Conservation (phyloP, 192 early-diverging fungal genomes). For the Coemansia sp. region DNA sequence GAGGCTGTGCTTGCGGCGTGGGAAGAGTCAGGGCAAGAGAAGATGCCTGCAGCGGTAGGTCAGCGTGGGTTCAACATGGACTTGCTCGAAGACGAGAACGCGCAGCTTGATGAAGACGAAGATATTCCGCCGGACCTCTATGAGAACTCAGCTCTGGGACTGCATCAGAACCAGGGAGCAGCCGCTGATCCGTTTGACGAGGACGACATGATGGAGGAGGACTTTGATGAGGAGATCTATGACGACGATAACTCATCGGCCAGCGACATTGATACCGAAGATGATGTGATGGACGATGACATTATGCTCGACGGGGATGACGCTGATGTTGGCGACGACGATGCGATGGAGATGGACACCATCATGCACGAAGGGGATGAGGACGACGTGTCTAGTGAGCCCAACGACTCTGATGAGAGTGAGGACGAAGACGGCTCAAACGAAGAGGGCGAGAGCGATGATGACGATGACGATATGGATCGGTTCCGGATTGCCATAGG, state of each 20-base stretch:
- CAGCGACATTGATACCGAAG: conserved; percentile 73
- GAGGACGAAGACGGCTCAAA: conserved; percentile 53
- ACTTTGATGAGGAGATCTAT: conserved; percentile 55
- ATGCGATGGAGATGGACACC: conserved; percentile 48
- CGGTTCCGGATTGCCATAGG: conserved; percentile 26
- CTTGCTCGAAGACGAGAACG: conserved; percentile 40
- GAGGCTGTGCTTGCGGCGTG: conserved; percentile 56
- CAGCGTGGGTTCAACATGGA: conserved; percentile 44
- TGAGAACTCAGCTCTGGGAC: conserved; percentile 53
- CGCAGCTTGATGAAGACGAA: conserved; percentile 29
- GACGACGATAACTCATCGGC: conserved; percentile 59
- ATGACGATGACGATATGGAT: conserved; percentile 10
- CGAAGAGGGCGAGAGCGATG: conserved; percentile 30
- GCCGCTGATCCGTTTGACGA: conserved; percentile 26
- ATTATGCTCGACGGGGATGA: conserved; percentile 52
- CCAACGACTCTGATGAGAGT: conserved; percentile 55
- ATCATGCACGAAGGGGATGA: conserved; percentile 56
- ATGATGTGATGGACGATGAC: conserved; percentile 63
- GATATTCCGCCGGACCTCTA: conserved; percentile 57
- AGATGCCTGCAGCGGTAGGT: conserved; percentile 38
- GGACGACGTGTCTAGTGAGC: conserved; percentile 47
- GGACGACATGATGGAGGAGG: conserved; percentile 47
- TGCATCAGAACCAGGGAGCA: conserved; percentile 54
- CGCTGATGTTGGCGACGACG: conserved; percentile 69
- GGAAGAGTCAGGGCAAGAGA: conserved; percentile 53